A percentile compares a stretch with the other conserved stretches of the same genome.
phyloP scores from a whole-genome alignment of 2,329 filamentous ascomycete species.

The Colletotrichum sp. region DNA sequence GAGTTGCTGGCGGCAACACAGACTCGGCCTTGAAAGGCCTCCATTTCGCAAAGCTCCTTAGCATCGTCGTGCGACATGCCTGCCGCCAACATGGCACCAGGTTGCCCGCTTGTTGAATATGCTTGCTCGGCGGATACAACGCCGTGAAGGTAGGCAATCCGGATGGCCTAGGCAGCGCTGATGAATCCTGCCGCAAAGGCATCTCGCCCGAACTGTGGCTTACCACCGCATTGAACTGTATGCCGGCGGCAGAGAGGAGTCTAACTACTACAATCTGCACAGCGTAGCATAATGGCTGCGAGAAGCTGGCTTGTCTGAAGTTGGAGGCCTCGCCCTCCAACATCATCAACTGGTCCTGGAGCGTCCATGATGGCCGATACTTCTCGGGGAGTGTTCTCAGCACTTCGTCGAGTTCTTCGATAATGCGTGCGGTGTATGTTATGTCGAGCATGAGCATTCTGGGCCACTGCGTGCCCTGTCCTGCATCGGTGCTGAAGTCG shows the following conservation, averaged over 20 bases:
- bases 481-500: constrained; percentile 23
- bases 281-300: neutral
- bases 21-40: constrained; percentile 20
- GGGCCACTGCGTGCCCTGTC: neutral
- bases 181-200: constrained; percentile 54
- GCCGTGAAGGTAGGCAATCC: constrained; percentile 51
- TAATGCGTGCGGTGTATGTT: neutral
- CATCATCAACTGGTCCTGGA: neutral
- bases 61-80: constrained; percentile 22
- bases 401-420: constrained; percentile 25
- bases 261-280: constrained; percentile 28
- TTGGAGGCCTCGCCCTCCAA: neutral
- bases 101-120: neutral
- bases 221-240: constrained; percentile 20
- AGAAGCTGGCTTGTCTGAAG: neutral
- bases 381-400: constrained; percentile 19
- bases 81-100: constrained; percentile 28
- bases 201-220: neutral
- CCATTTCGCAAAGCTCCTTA: neutral
- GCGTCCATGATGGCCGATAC: neutral
- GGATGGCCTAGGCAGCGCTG: constrained; percentile 43
- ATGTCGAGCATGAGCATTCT: neutral
- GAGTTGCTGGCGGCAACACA: constrained; percentile 28
- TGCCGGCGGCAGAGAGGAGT: constrained; percentile 30
- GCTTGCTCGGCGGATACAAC: constrained; percentile 2